Base-by-base conservation (phyloP, 2,329 filamentous ascomycete species). In the Aspergillus tamarii region DNA sequence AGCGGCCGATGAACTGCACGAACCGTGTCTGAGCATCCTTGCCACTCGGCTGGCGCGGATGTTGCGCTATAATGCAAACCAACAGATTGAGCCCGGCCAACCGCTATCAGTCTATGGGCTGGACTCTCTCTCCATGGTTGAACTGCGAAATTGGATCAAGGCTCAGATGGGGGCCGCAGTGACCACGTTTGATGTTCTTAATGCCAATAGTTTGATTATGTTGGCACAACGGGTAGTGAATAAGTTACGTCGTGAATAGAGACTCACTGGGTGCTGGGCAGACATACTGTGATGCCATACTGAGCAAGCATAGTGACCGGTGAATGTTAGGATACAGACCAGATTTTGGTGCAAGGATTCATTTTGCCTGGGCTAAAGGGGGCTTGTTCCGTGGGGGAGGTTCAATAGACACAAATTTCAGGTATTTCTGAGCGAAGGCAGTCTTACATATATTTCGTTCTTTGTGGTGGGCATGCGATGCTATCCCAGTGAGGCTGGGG, bases 131-230 rank as follows among this genome's bases (percentile, higher is more conserved):
- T 62, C 61, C 4, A 58, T 60, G 19, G 63, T 65, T 30, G 63
- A 65, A 57, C 28, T 65, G 39, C 48, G 63, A 14, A 65, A 65
- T 48, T 65, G 63, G 63, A 46, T 66, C 43, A 48, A 39, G 21
- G 41, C 48, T 10, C 45, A 64, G 41, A 48, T 66, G 61, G 61
- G 56, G 21, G 62, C 62, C 10, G 30, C 53, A 3, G 28, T 66
- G 32, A 61, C 52, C 4, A 63, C 58, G 26, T 52, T 61, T 16
- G 61, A 65, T 21, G 63, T 65, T 26, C 30, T 63, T 5, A 46
- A 60, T 9, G 61, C 61, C 34, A 59, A 60, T 32, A 63, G 61
- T 53, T 39, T 63, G 53, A 60, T 63, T 16, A 59, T 56, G 52
- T 26, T 63, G 14, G 61, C 39, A 21, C 57, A 60, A 19, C 54